These are phyloP conservation scores for Parascedosporium putredinis DNA, from an alignment of 2,329 filamentous ascomycete species.

Conservation along the genomic window DNA sequence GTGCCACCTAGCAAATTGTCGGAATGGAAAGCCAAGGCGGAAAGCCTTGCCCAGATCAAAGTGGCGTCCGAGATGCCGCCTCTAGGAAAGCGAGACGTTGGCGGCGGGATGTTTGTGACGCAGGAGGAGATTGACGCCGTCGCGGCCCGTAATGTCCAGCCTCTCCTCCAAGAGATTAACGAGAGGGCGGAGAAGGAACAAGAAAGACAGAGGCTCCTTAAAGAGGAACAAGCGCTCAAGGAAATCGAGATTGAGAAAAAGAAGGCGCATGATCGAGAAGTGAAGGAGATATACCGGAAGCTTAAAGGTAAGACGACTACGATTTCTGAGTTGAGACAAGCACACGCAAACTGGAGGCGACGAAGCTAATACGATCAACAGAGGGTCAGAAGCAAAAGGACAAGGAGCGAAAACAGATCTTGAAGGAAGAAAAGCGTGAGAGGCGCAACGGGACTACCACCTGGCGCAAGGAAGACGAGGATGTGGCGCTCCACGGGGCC, in stretches of 20 bases:
- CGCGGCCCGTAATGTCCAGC: constrained; percentile 66
- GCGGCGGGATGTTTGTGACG: constrained; percentile 71
- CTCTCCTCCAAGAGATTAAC: constrained; percentile 75
- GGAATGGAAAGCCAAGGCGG: constrained; percentile 72
- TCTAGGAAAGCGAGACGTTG: constrained; percentile 54
- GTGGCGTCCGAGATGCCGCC: constrained; percentile 26
- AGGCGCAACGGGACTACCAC: background rate
- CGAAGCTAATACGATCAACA: constrained; percentile 15
- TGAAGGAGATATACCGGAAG: constrained; percentile 41
- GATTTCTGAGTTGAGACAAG: background rate
- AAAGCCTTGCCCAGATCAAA: constrained; percentile 56
- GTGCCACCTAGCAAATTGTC: constrained; percentile 56
- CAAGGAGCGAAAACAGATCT: constrained; percentile 33
- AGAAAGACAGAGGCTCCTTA: constrained; percentile 53
- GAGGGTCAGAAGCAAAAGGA: constrained; percentile 38
- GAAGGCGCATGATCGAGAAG: constrained; percentile 29
- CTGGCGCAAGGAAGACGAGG: background rate
- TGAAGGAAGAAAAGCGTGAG: constrained; percentile 27
- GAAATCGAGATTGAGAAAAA: constrained; percentile 48
- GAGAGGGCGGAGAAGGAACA: constrained; percentile 64
- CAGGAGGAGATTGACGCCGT: constrained; percentile 70
- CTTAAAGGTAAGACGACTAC: constrained; percentile 45
- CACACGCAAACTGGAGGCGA: background rate
- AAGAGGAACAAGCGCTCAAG: constrained; percentile 53
- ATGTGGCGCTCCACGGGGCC: background rate